Evolutionary conservation across 192 early-diverging fungal genomes (phyloP).

Genomic region (Rhizoclosmatium globosum): DNA sequence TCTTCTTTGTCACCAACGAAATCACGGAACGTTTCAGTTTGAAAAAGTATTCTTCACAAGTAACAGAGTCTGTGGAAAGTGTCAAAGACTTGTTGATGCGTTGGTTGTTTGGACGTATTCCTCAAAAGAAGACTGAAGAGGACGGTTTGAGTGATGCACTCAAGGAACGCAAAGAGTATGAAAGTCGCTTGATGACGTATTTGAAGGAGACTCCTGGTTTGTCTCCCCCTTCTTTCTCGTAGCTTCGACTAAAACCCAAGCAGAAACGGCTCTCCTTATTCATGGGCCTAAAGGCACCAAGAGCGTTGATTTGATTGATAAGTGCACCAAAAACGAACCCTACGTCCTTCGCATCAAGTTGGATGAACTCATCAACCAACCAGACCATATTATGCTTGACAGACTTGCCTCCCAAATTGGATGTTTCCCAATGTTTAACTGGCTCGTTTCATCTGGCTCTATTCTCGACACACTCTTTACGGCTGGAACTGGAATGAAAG

Average conservation of each 20-base stretch:
- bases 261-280: slow-evolving; percentile 86
- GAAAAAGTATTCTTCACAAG: slow-evolving; percentile 71
- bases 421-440: slow-evolving; percentile 92
- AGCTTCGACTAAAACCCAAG: slow-evolving; percentile 39
- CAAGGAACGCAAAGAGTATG: slow-evolving; percentile 67
- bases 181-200: slow-evolving; percentile 62
- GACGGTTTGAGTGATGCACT: slow-evolving; percentile 41
- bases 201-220: slow-evolving; percentile 55
- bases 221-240: neutral
- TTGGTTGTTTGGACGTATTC: neutral
- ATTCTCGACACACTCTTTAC: slow-evolving; percentile 85
- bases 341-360: slow-evolving; percentile 83
- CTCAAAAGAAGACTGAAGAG: slow-evolving; percentile 50
- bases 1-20: slow-evolving; percentile 88
- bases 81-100: neutral
- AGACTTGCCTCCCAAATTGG: slow-evolving; percentile 85
- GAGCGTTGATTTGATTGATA: slow-evolving; percentile 77
- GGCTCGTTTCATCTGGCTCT: slow-evolving; percentile 62
- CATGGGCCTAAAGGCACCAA: slow-evolving; percentile 86
- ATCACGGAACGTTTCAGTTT: slow-evolving; percentile 82
- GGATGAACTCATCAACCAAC: slow-evolving; percentile 77
- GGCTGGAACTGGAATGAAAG: slow-evolving; percentile 89
- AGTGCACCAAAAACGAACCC: slow-evolving; percentile 69
- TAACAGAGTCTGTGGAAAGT: neutral
- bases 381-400: slow-evolving; percentile 77